These are phyloP conservation scores for Byssoonygena ceratinophila DNA, from an alignment of 2,329 filamentous ascomycete genomes.

Conservation along the genomic window DNA sequence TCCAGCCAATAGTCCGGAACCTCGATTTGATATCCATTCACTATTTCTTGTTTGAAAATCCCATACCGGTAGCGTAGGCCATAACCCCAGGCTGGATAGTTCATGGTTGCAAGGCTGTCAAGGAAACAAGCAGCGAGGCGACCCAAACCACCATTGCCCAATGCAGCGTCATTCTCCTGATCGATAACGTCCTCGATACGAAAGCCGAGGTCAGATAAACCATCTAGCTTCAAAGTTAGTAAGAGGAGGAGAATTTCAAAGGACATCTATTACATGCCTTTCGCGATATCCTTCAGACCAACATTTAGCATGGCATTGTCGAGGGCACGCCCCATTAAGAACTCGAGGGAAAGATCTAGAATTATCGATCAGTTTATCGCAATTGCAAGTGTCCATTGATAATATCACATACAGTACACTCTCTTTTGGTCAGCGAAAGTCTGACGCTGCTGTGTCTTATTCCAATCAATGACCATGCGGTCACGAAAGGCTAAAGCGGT, in stretches of 20 bases:
- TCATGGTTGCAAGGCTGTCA: slow-evolving; percentile 86
- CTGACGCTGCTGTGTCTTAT: slow-evolving; percentile 93
- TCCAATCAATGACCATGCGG: slow-evolving; percentile 89
- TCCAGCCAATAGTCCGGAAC: slow-evolving; percentile 98
- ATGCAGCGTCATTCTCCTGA: slow-evolving; percentile 90
- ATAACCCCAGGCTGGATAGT: slow-evolving; percentile 96
- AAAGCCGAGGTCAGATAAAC: slow-evolving; percentile 82
- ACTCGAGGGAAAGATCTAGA: slow-evolving; percentile 80
- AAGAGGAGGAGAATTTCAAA: neutral
- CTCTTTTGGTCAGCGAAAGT: slow-evolving; percentile 84
- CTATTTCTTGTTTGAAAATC: slow-evolving; percentile 99
- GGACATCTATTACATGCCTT: slow-evolving; percentile 42
- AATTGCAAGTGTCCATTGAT: neutral
- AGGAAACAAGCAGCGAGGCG: slow-evolving; percentile 93
- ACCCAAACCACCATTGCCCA: slow-evolving; percentile 91
- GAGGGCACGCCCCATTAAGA: slow-evolving; percentile 88
- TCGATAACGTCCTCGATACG: slow-evolving; percentile 89
- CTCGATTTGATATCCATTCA: slow-evolving; percentile 95
- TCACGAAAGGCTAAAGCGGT: slow-evolving; percentile 88
- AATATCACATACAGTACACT: slow-evolving; percentile 59
- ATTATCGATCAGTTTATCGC: slow-evolving; percentile 1
- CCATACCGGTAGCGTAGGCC: slow-evolving; percentile 89
- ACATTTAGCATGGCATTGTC: slow-evolving; percentile 99
- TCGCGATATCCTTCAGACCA: slow-evolving; percentile 72
- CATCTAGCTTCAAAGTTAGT: slow-evolving; percentile 41